Conservation (phyloP, 164 flowering plant genomes). For the Piper betle region DNA sequence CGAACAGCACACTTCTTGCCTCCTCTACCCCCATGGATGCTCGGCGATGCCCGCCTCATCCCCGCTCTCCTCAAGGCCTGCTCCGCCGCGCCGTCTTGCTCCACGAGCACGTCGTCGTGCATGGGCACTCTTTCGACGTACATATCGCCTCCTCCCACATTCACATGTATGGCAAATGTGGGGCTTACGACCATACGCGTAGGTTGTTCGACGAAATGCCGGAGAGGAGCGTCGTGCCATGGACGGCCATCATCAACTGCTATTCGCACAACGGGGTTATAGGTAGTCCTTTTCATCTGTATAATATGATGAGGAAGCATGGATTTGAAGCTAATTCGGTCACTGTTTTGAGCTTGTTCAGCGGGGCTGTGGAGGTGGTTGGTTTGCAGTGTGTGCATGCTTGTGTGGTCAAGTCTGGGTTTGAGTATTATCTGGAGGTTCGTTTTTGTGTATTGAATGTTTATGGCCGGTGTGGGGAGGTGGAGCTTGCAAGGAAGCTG, state of each 20-base stretch:
- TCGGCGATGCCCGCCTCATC: slow-evolving; percentile 27
- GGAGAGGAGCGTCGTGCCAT: slow-evolving; percentile 54
- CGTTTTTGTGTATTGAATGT: slow-evolving; percentile 48
- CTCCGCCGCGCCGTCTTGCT: slow-evolving; percentile 36
- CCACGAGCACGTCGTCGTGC: slow-evolving; percentile 42
- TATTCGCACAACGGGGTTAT: slow-evolving; percentile 37
- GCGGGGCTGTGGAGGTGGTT: slow-evolving; percentile 27
- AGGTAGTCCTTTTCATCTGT: slow-evolving; percentile 31
- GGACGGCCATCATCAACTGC: slow-evolving; percentile 66
- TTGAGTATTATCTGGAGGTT: slow-evolving; percentile 25
- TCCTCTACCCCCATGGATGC: no score
- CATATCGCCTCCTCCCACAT: slow-evolving; percentile 47
- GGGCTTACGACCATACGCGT: slow-evolving; percentile 23
- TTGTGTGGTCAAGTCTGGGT: slow-evolving; percentile 33
- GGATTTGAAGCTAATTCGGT: slow-evolving; percentile 52
- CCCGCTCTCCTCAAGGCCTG: slow-evolving; percentile 66
- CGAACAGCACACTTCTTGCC: no score
- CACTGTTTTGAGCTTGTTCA: slow-evolving; percentile 43
- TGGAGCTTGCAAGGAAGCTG: slow-evolving; percentile 33
- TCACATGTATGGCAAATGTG: slow-evolving; percentile 37
- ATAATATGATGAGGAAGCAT: slow-evolving; percentile 32
- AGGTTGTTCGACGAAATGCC: slow-evolving; percentile 56
- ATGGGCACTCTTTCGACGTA: slow-evolving; percentile 46
- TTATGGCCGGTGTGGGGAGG: slow-evolving; percentile 45
- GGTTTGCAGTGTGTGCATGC: slow-evolving; percentile 41